Conservation (phyloP, 257 asterid species). For the Striga asiatica region DNA sequence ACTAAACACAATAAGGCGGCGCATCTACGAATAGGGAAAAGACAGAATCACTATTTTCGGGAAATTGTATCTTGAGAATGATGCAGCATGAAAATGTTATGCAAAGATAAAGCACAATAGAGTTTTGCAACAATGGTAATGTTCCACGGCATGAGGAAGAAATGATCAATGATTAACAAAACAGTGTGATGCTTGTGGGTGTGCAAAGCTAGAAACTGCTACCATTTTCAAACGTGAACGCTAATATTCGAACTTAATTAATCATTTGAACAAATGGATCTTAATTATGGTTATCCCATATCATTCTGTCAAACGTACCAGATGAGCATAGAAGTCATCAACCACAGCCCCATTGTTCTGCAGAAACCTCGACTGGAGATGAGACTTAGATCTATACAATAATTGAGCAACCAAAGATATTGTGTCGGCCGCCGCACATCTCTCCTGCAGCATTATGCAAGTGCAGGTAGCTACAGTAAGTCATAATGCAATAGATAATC, state of each 20-base stretch:
- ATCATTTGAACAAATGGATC: neutral
- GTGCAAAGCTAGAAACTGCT: conserved; percentile 2
- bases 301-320: conserved; percentile 40
- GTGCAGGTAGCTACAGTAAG: conserved; percentile 20
- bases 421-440: conserved; percentile 96
- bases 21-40: neutral
- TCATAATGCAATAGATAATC: conserved; percentile 6
- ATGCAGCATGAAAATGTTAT: neutral
- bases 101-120: neutral
- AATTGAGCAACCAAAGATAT: conserved; percentile 82
- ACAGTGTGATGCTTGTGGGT: neutral
- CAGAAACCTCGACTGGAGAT: conserved; percentile 87
- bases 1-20: conserved; percentile 1
- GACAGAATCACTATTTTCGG: neutral
- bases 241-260: neutral
- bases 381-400: conserved; percentile 80
- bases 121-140: neutral
- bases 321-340: conserved; percentile 81
- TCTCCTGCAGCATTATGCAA: conserved; percentile 72
- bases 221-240: conserved; percentile 7
- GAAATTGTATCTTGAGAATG: neutral
- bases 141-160: neutral
- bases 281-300: conserved; percentile 3
- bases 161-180: conserved; percentile 11
- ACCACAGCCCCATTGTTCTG: conserved; percentile 60